Base-by-base conservation (phyloP, 148 eudicot genomes). In the Euryodendron excelsum region DNA sequence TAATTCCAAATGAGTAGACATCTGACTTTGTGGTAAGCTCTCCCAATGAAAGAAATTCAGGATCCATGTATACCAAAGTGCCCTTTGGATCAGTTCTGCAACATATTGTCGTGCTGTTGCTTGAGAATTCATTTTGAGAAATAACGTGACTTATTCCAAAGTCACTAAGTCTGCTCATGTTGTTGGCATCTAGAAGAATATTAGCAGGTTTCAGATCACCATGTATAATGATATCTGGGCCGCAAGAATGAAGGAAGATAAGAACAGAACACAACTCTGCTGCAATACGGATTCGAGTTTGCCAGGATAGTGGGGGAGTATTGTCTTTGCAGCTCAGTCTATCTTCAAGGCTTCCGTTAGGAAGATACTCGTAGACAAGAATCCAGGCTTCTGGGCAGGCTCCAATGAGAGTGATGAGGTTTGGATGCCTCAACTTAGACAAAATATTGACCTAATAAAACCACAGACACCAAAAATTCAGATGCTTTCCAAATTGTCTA, bases 341-440 rank as follows among this genome's bases (percentile, higher is more conserved):
- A 74, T 96, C 99, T 77, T 93, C 99, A 23, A 96, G 97, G 90
- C 94, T 91, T 84, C 99, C 99, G 21, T 91, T 88, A 0, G 91
- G 86, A 74, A 90, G 91, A 80, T 89, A 96, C 85, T 93, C 99
- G 23, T 96, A 96, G 47, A 96, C 72, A 10, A 96, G 90, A 48
- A 93, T 78, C 81, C 87, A 87, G 2, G 87, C 85, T 77, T 91
- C 94, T 0, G 90, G 89, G 80, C 99, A 96, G 78, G 97, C 85
- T 73, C 99, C 99, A 18, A 96, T 83, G 23, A 96, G 91, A 60
- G 92, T 89, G 64, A 96, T 85, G 67, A 96, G 67, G 85, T 96
- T 91, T 52, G 93, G 99, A 85, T 96, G 99, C 71, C 97, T 86
- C 44, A 90, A 62, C 82, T 86, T 93, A 82, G 94, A 91, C 87